Evolutionary conservation across 768 basidiomycete genomes (phyloP), one percentile per base, ranked within the genome.

Genomic region (Suillus subluteus): DNA sequence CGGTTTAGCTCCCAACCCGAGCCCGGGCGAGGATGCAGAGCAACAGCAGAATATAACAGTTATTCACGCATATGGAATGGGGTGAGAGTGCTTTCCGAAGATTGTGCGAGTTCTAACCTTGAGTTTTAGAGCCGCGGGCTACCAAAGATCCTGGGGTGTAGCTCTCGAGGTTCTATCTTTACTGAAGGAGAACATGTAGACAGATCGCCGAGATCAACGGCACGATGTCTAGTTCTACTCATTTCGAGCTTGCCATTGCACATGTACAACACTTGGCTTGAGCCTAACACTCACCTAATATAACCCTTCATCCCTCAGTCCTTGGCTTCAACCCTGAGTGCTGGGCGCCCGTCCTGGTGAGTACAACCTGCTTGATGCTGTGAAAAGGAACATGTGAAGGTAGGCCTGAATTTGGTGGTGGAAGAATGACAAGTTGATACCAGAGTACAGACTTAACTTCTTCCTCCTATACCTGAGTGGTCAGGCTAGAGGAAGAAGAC

Each of bases 1-100:
- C 58, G 37, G 48, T 58, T 50, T 50, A 59, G 62, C 32, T 65
- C 62, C 35, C 61, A 26, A 26, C 12, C 0, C 1, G 66, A 23
- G 59, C 52, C 0, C 1, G 66, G 26, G 59, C 52, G 52, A 59
- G 58, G 67, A 63, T 50, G 69, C 55, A 66, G 78, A 66, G 43
- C 38, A 64, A 6, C 43, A 67, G 70, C 58, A 66, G 72, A 23
- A 72, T 6, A 56, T 79, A 70, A 67, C 70, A n/a, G 82, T 88
- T 2, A 79, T 87, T 21, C 87, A 89, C 74, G 86, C 86, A 38
- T 89, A 89, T 73, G 88, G 88, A 11, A 85, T 88, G 41, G 87
- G 87, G 84, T 84, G 41, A 62, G 82, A 67, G 5, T 50, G 2
- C 6, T 58, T 6, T 37, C 37, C 41, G 1, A 11, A 15, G 13